Conservation (phyloP, 768 basidiomycete species). For the Boletus coccyginus region DNA sequence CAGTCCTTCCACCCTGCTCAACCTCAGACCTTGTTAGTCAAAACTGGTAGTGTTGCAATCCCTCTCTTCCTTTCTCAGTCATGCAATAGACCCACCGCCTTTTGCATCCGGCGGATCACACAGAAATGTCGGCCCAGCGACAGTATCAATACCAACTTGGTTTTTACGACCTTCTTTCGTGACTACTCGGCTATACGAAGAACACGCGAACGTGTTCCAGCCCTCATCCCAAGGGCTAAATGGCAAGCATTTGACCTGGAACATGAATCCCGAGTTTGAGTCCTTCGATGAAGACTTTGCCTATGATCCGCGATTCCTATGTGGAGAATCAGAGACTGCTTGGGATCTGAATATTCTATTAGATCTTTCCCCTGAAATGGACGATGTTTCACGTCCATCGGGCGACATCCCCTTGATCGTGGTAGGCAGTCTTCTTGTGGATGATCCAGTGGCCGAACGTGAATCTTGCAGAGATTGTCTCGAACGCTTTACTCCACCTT, state of each 20-base stretch:
- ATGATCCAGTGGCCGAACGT: slow-evolving; percentile 13
- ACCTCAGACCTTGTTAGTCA: slow-evolving; percentile 46
- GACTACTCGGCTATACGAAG: slow-evolving; percentile 46
- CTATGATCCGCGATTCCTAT: slow-evolving; percentile 20
- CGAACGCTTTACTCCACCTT: slow-evolving; percentile 75
- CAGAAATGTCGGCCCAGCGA: slow-evolving; percentile 7
- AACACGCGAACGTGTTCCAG: slow-evolving; percentile 50
- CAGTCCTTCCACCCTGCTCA: background rate
- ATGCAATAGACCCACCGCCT: slow-evolving; percentile 36
- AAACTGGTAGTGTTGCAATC: slow-evolving; percentile 76
- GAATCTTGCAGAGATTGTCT: slow-evolving; percentile 55
- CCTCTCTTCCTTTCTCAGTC: slow-evolving; percentile 61
- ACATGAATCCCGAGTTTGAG: slow-evolving; percentile 22
- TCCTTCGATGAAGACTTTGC: slow-evolving; percentile 31
- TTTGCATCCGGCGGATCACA: slow-evolving; percentile 15
- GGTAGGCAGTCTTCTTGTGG: slow-evolving; percentile 21
- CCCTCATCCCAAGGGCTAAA: slow-evolving; percentile 14
- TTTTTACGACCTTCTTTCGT: slow-evolving; percentile 63
- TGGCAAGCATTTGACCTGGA: slow-evolving; percentile 27
- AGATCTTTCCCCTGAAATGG: slow-evolving; percentile 18
- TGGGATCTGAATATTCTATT: slow-evolving; percentile 38
- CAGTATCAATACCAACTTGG: slow-evolving; percentile 48
- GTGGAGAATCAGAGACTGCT: slow-evolving; percentile 9
- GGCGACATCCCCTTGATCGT: slow-evolving; percentile 23
- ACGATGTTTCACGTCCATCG: slow-evolving; percentile 10